phyloP scores from a whole-genome alignment of 2,329 filamentous ascomycete genomes.

The Macrophomina tecta region DNA sequence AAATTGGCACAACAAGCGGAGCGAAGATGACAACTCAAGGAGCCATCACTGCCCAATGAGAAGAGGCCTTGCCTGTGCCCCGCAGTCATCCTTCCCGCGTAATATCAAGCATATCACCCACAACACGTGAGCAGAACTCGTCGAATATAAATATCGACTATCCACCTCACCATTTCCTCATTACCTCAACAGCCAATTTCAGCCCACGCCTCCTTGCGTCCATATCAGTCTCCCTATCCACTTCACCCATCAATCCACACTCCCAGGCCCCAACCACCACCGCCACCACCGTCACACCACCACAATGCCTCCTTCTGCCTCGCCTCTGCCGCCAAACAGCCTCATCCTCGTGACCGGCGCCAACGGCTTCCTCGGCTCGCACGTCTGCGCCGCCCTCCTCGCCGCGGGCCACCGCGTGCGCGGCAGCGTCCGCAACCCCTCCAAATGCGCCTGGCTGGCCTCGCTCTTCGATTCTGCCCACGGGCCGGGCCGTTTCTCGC shows the following conservation, averaged over 20 bases:
- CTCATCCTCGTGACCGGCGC: constrained; percentile 44
- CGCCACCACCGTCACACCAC: no score
- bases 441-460: constrained; percentile 39
- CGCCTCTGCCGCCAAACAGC: constrained; percentile 2
- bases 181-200: background rate
- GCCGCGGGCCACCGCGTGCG: constrained; percentile 42
- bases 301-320: no score
- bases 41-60: background rate
- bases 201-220: background rate
- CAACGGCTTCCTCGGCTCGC: constrained; percentile 44
- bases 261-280: constrained; percentile 33
- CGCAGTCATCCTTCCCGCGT: background rate
- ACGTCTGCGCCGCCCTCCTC: constrained; percentile 41
- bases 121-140: background rate
- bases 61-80: background rate
- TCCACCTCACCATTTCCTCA: background rate
- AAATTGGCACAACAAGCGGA: background rate
- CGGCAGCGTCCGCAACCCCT: constrained; percentile 39
- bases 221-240: background rate
- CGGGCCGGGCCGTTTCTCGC: constrained; percentile 34
- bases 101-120: background rate
- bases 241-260: constrained; percentile 30
- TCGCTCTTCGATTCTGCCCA: constrained; percentile 39
- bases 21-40: background rate
- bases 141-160: background rate